These are phyloP conservation scores for Epipyxis sp. DNA, from an alignment of 108 stramenopile genomes.

Conservation along the genomic window DNA sequence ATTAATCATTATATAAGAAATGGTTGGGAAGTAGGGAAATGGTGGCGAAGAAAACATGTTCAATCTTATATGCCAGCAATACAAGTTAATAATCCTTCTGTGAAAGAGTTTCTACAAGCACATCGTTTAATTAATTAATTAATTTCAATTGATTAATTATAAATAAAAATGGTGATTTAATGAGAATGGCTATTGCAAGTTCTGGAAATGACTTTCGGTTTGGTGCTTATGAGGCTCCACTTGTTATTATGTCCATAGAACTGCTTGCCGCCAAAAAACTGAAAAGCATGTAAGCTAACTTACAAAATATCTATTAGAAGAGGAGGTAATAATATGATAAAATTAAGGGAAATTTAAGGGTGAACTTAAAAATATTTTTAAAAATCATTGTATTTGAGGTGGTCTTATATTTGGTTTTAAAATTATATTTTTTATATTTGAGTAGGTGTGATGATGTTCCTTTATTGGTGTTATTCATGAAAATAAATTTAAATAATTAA, in stretches of 20 bases:
- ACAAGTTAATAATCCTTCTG: not conserved
- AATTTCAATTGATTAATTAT: no score
- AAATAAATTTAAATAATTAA: no score
- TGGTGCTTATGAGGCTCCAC: slow-evolving; percentile 91
- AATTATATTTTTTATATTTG: no score
- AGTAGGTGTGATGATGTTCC: no score
- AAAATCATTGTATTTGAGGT: no score
- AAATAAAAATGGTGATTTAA: slow-evolving; percentile 86
- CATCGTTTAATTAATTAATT: not conserved
- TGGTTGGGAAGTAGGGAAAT: not conserved
- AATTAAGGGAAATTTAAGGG: no score
- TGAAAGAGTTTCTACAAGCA: not conserved
- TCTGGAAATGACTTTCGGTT: slow-evolving; percentile 95
- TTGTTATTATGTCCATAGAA: slow-evolving; percentile 87
- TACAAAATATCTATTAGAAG: no score
- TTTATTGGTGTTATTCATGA: no score
- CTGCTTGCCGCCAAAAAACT: slow-evolving; percentile 74
- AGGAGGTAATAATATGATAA: no score
- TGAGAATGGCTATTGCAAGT: slow-evolving; percentile 80
- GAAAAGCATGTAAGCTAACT: no score
- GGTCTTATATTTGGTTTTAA: no score
- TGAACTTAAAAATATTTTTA: no score
- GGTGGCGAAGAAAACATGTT: not conserved
- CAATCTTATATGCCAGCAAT: not conserved
- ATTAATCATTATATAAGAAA: not conserved